Evolutionary conservation across 2,329 filamentous ascomycete genomes (phyloP), one percentile per base, ranked within the genome.

Genomic region (Tolypocladium nubicola): DNA sequence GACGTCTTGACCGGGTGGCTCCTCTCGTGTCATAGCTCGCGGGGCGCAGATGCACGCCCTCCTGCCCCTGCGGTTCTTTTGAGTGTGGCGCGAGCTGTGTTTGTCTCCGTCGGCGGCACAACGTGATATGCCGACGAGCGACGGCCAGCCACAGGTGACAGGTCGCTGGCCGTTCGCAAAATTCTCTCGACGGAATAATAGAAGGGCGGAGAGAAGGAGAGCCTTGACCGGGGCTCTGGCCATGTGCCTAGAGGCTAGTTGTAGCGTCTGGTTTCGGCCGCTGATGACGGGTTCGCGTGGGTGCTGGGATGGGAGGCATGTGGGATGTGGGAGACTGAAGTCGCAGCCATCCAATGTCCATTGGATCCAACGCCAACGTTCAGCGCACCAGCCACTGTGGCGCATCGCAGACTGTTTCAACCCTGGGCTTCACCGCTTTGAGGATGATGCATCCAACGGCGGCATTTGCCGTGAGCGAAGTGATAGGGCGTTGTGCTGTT

Each of bases 361-460:
- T 45, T 43, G 40, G 40, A n/a, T 21, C 43, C 43, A 10, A 26
- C 21, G 11, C 21, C 43, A 7, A 16, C 5, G 23, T 7, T 23
- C 16, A 45, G 53, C 37, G 50, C 54, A 58, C 52, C 54, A 56
- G 59, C 59, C 59, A 61, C 59, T 57, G 56, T 60, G 56, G 45
- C 58, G 35, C 39, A 21, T 21, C 33, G 7, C 6, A 14, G 13
- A 9, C 7, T 26, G 21, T 16, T 45, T 45, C 43, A 16, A 45
- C 43, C 21, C 21, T 4, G 21, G 21, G 9, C 43, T 30, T 49
- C 45, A 49, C 45, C 45, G 45, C 45, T 30, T 26, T 19, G 23
- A 30, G 45, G 0, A 19, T 19, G 45, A 49, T 30, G 45, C 45
- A 30, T 19, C 23, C 43, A 26, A 13, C 45, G 23, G 45, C 45